Base-by-base conservation (phyloP, 345 rosid genomes). In the Arabis alpina region DNA sequence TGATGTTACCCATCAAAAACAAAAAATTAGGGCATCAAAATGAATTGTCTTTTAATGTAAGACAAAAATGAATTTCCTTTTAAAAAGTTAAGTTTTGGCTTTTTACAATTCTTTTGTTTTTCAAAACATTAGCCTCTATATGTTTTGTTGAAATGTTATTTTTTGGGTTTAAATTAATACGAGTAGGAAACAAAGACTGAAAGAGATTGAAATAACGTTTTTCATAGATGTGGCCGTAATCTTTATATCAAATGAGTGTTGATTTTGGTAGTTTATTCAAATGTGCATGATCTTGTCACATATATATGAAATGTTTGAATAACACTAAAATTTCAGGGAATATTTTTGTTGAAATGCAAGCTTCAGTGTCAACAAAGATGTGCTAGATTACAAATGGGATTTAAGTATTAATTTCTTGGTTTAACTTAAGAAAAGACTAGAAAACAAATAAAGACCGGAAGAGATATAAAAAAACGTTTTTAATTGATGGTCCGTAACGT, bases 191-290 rank as follows among this genome's bases (percentile, higher is more conserved):
- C 65, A 13, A 40, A 58, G 64, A 59, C 10, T 41, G 48, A 41
- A 25, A 61, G 51, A 14, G 53, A 45, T 30, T n/a, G n/a, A 15
- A 34, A 6, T 9, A 48, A 63, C 44, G 36, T 64, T 64, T 49
- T 63, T 32, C 37, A 64, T 4, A 63, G 32, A 36, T 25, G 24
- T 10, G 12, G 11, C 6, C 19, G 8, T 5, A 14, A 10, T 28
- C 14, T 15, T 32, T 28, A 48, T 12, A 34, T 12, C 34, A 19
- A 19, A 25, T 48, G 16, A 32, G 34, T 48, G 55, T 16, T 25
- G 65, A 60, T 2, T 25, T 8, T 9, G 52, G 23, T 34, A 48
- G 55, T 16, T 9, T n/a, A 24, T 1, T 13, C 19, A 19, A 4
- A 27, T 9, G 41, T 28, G 28, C 28, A 30, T 63, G 68, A 12